Base-by-base conservation (phyloP, 805 yeast species). In the Candida sakaeoensis region DNA sequence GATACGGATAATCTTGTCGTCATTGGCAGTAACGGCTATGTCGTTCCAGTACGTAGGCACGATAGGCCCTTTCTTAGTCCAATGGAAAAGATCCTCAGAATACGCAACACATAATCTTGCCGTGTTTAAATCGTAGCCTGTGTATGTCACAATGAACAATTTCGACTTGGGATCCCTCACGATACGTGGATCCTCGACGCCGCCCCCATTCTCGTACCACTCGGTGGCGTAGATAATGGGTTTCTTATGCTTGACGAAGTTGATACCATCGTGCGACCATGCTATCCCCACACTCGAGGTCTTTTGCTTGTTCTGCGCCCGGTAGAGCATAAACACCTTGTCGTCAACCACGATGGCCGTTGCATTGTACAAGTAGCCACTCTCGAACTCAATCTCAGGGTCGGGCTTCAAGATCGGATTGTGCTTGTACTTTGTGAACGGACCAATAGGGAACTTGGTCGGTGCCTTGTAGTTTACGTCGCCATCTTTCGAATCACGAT, bases 111-210 rank as follows among this genome's bases (percentile, higher is more conserved):
- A 68, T 17, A 68, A 53, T 34, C 72, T 48, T 1, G 73, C 72
- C 10, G 43, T 45, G 3, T 21, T 19, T 25, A 49, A 42, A 44
- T 68, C 73, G 44, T 58, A 68, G 10, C 70, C 70, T 1, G 72
- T 68, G 44, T 68, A 68, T 2, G 72, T 68, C 30, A 68, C 49
- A 24, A 68, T 55, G 41, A 68, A 68, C 23, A 53, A 46, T 42
- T 63, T 63, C 2, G 62, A 22, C 5, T 36, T 45, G 3, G 69
- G 68, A 47, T 67, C 68, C 36, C 71, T 47, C 3, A 65, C 67
- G 16, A 68, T 58, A 33, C 73, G 50, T 3, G 73, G 73, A 41
- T 68, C 73, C 45, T 68, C 73, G 37, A 65, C 57, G 2, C 73
- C 73, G 10, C 73, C 73, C 4, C 61, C 62, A 22, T 34, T 22